phyloP scores from a whole-genome alignment of 2,329 filamentous ascomycete species.

The Dactylellina sp. region DNA sequence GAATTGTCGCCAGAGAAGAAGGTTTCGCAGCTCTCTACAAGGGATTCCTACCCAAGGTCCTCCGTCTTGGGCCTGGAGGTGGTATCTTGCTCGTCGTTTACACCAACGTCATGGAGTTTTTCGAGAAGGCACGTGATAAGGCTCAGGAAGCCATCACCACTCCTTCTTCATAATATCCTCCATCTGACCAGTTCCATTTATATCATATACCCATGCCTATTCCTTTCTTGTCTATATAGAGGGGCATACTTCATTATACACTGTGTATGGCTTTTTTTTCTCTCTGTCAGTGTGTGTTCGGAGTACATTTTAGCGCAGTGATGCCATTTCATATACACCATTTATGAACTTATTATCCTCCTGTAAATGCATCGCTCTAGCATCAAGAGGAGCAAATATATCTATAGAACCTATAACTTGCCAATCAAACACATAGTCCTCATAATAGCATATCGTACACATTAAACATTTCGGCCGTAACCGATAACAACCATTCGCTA shows the following conservation, averaged over 20 bases:
- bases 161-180: conserved; percentile 2
- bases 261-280: conserved; percentile 32
- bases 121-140: conserved; percentile 74
- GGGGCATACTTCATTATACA: conserved; percentile 34
- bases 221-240: conserved; percentile 18
- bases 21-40: conserved; percentile 94
- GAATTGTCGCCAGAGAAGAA: conserved; percentile 90
- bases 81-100: conserved; percentile 83
- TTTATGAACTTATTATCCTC: conserved; percentile 11
- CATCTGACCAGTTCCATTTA: neutral
- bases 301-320: conserved; percentile 4
- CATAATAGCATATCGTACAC: conserved; percentile 19
- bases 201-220: conserved; percentile 10
- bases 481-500: too few relatives aligned
- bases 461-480: too few relatives aligned
- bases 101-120: conserved; percentile 92
- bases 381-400: neutral
- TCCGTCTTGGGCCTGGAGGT: conserved; percentile 71
- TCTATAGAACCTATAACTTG: conserved; percentile 20
- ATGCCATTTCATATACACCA: conserved; percentile 22
- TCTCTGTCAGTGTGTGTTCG: neutral
- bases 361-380: conserved; percentile 35
- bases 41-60: conserved; percentile 95
- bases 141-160: conserved; percentile 26
- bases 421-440: neutral